Conservation (phyloP, 2,329 filamentous ascomycete genomes). For the Aspergillus sp. region DNA sequence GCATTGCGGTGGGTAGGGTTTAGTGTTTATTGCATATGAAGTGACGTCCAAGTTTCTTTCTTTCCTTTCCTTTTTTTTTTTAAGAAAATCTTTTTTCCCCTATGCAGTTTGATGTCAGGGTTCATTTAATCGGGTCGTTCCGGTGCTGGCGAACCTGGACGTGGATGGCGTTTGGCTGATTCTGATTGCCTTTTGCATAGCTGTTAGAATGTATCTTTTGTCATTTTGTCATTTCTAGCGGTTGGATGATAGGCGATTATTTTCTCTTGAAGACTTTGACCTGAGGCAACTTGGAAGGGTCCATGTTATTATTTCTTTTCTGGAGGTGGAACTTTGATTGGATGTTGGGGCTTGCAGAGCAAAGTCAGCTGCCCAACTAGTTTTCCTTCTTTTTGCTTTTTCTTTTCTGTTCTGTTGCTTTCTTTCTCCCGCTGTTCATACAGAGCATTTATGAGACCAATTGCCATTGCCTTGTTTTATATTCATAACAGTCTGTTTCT, state of each 20-base stretch:
- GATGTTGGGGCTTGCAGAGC: background rate
- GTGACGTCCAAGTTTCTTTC: conserved; percentile 1
- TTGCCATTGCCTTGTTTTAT: background rate
- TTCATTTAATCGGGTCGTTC: conserved; percentile 15
- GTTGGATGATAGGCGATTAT: conserved; percentile 1
- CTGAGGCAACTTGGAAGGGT: background rate
- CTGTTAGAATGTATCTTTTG: conserved; percentile 1
- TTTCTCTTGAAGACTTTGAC: background rate
- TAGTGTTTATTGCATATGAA: conserved; percentile 3
- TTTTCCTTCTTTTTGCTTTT: conserved; percentile 3
- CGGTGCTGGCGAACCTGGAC: conserved; percentile 15
- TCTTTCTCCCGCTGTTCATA: conserved; percentile 1
- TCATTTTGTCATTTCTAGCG: conserved; percentile 10
- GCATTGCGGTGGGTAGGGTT: background rate
- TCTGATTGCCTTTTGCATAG: conserved; percentile 7
- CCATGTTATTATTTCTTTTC: background rate
- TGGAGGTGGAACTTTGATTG: conserved; percentile 7
- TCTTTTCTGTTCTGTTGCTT: background rate
- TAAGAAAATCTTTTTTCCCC: background rate
- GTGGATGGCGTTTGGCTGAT: conserved; percentile 6
- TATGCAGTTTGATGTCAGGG: conserved; percentile 3
- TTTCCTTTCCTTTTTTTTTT: conserved; percentile 7
- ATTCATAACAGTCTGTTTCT: background rate
- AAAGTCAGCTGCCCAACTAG: conserved; percentile 1
- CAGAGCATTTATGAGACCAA: background rate